phyloP scores from a whole-genome alignment of 2,329 filamentous ascomycete genomes.

The Stagonosporopsis chrysanthemi region DNA sequence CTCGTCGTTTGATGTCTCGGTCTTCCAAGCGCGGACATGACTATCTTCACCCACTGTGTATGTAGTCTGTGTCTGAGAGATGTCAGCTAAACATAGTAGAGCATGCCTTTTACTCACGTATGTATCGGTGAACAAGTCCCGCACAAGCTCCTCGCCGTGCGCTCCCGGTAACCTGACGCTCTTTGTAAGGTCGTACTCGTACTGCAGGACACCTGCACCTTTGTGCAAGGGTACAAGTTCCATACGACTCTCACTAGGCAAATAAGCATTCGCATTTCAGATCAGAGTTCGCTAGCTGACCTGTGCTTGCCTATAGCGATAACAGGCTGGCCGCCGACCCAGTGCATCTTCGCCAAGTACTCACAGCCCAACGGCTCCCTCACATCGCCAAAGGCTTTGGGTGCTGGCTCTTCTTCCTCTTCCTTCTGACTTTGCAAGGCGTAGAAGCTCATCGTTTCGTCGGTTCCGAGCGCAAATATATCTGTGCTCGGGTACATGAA shows the following conservation, averaged over 20 bases:
- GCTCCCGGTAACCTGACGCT: slow-evolving; percentile 49
- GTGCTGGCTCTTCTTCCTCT: slow-evolving; percentile 61
- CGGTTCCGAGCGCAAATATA: slow-evolving; percentile 77
- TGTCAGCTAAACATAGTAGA: slow-evolving; percentile 14
- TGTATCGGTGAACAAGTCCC: slow-evolving; percentile 54
- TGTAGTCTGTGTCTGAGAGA: slow-evolving; percentile 41
- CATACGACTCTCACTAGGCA: slow-evolving; percentile 33
- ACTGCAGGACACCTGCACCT: slow-evolving; percentile 34
- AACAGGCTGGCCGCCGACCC: slow-evolving; percentile 67
- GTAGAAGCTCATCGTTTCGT: slow-evolving; percentile 79
- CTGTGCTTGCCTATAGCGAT: slow-evolving; percentile 73
- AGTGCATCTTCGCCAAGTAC: slow-evolving; percentile 74
- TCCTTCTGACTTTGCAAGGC: slow-evolving; percentile 70
- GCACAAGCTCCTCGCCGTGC: slow-evolving; percentile 58
- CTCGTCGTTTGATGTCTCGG: slow-evolving; percentile 21
- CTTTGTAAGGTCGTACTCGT: slow-evolving; percentile 36
- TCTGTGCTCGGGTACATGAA: slow-evolving; percentile 64
- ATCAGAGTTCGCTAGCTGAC: slow-evolving; percentile 53
- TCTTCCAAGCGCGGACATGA: slow-evolving; percentile 54
- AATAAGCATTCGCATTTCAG: slow-evolving; percentile 4
- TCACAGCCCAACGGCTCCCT: slow-evolving; percentile 71
- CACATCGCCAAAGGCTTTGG: slow-evolving; percentile 70
- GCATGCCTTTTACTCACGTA: slow-evolving; percentile 32
- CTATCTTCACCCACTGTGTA: slow-evolving; percentile 61
- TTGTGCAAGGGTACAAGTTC: slow-evolving; percentile 44